These are phyloP conservation scores for Colletotrichum sp. DNA, from an alignment of 2,329 filamentous ascomycete species.

Conservation along the genomic window DNA sequence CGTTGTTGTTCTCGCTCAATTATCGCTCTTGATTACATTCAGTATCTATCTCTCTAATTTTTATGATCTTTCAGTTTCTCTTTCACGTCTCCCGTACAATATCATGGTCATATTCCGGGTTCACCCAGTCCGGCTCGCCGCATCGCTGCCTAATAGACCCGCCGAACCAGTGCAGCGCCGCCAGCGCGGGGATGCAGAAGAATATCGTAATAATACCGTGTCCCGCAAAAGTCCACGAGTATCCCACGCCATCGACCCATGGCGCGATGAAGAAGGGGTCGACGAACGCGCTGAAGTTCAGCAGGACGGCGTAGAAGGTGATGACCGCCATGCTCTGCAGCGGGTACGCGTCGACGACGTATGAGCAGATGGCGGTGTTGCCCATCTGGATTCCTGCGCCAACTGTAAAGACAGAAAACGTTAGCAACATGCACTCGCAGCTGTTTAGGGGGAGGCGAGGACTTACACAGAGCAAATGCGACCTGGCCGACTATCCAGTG, in stretches of 20 bases:
- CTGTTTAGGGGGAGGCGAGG: accelerated
- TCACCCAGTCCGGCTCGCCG: slow-evolving; percentile 48
- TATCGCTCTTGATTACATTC: not conserved
- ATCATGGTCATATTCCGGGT: slow-evolving; percentile 41
- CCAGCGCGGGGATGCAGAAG: slow-evolving; percentile 42
- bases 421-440: not conserved
- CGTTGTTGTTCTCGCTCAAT: accelerated
- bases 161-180: slow-evolving; percentile 44
- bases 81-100: slow-evolving; percentile 3
- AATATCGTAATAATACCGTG: slow-evolving; percentile 52
- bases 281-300: slow-evolving; percentile 55
- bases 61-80: no score
- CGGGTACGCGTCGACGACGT: slow-evolving; percentile 62
- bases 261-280: slow-evolving; percentile 54
- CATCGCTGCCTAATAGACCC: slow-evolving; percentile 37
- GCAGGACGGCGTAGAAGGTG: slow-evolving; percentile 58
- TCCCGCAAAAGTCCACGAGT: slow-evolving; percentile 55
- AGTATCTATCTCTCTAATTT: not conserved
- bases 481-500: slow-evolving; percentile 64
- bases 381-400: slow-evolving; percentile 61
- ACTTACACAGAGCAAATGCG: slow-evolving; percentile 58
- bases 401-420: slow-evolving; percentile 34
- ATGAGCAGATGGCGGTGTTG: slow-evolving; percentile 57
- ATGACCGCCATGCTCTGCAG: slow-evolving; percentile 59
- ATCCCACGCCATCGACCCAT: slow-evolving; percentile 50